These are phyloP conservation scores for Chlorophyllum brunneum DNA, from an alignment of 768 basidiomycete species.

Conservation along the genomic window DNA sequence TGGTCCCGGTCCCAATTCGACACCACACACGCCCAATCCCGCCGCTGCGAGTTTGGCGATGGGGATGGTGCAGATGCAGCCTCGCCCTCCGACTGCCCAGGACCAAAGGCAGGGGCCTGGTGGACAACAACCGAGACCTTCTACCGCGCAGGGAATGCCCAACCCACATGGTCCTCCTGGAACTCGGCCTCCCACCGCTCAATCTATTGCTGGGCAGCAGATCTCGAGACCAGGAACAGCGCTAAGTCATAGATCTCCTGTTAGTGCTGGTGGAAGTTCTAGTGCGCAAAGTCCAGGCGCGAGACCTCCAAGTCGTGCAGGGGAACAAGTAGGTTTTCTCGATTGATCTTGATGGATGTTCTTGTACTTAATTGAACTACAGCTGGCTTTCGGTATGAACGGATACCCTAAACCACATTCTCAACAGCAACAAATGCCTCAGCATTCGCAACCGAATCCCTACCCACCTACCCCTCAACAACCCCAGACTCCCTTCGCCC, in stretches of 20 bases:
- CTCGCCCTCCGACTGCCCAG: conserved; percentile 6
- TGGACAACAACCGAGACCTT: conserved; percentile 16
- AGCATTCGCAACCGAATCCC: not conserved
- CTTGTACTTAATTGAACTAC: not conserved
- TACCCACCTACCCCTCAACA: conserved; percentile 8
- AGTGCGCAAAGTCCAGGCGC: conserved; percentile 11
- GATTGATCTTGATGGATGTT: not conserved
- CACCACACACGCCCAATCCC: conserved; percentile 8
- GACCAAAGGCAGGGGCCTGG: conserved; percentile 7
- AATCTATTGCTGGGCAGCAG: conserved; percentile 4
- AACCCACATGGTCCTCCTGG: not conserved
- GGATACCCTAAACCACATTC: conserved; percentile 12
- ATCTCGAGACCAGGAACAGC: conserved; percentile 18
- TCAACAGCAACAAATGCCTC: conserved; percentile 11
- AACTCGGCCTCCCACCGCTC: conserved; percentile 1
- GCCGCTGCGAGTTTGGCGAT: not conserved
- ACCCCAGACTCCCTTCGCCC: not conserved
- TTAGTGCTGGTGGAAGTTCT: conserved; percentile 11
- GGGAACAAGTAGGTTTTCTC: conserved; percentile 9
- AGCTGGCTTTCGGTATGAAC: conserved; percentile 8
- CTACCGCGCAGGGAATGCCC: conserved; percentile 19
- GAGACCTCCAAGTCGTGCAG: conserved; percentile 15
- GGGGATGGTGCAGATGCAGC: conserved; percentile 10
- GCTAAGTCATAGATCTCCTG: conserved; percentile 17
- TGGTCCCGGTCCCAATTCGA: conserved; percentile 1